phyloP scores from a whole-genome alignment of 495 filamentous ascomycete genomes.

The Sordaria brevicollis region DNA sequence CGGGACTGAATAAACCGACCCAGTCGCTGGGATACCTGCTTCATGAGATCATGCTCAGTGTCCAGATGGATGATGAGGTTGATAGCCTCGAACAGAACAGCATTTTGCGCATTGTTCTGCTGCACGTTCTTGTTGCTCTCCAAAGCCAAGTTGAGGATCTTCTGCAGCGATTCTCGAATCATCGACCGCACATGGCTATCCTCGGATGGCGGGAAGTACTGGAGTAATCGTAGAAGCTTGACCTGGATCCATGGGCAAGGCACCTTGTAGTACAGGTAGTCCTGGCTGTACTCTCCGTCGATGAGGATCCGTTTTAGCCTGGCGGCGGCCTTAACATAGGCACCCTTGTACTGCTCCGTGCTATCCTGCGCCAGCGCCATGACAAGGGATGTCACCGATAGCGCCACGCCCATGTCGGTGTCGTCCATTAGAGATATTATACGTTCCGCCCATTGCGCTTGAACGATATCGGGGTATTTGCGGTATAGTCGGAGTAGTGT shows the following conservation, averaged over 20 bases:
- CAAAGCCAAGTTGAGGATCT: conserved; percentile 80
- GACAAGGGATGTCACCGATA: conserved; percentile 92
- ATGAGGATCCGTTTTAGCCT: conserved; percentile 81
- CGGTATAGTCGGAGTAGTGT: conserved; percentile 93
- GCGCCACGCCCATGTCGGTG: conserved; percentile 81
- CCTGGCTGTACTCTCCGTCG: conserved; percentile 73
- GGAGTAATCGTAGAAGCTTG: conserved; percentile 79
- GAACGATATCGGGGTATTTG: conserved; percentile 85
- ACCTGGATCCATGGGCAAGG: conserved; percentile 98
- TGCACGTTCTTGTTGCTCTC: conserved; percentile 97
- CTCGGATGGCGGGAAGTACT: conserved; percentile 95
- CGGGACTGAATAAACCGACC: conserved; percentile 95
- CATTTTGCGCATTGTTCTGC: conserved; percentile 98
- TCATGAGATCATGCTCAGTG: conserved; percentile 89
- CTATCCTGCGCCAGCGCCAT: conserved; percentile 94
- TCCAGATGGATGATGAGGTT: conserved; percentile 99
- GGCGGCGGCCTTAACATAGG: conserved; percentile 86
- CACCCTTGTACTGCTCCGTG: conserved; percentile 84
- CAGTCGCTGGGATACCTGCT: conserved; percentile 87
- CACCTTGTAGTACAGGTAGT: conserved; percentile 98
- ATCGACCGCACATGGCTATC: conserved; percentile 86
- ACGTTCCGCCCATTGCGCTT: conserved; percentile 92
- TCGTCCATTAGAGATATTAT: conserved; percentile 99
- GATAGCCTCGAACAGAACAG: conserved; percentile 96
- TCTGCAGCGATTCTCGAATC: conserved; percentile 84